Conservation (phyloP, 108 stramenopile genomes). For the Conticribra guillardii region DNA sequence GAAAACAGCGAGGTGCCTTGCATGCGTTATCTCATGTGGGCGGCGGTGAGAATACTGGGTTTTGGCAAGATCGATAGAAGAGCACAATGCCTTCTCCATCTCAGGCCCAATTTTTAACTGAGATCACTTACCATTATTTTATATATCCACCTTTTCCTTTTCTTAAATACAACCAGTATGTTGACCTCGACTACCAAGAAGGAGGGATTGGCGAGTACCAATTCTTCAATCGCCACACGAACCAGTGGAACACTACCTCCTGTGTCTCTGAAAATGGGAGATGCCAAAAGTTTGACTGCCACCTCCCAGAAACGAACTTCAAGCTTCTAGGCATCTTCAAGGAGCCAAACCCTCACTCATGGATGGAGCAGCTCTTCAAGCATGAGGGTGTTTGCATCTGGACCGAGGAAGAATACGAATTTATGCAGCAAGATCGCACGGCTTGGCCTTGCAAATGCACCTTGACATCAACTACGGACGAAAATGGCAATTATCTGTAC, state of each 20-base stretch:
- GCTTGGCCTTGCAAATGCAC: conserved; percentile 51
- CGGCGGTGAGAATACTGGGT: no score
- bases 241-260: conserved; percentile 53
- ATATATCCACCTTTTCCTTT: no score
- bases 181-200: conserved; percentile 62
- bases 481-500: conserved; percentile 46
- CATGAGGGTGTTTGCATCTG: conserved; percentile 67
- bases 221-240: conserved; percentile 44
- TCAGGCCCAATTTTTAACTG: no score
- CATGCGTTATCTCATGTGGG: conserved; percentile 69
- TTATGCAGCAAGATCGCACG: conserved; percentile 47
- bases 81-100: no score
- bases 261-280: no score
- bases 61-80: no score
- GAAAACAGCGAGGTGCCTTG: conserved; percentile 28
- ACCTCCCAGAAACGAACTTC: conserved; percentile 51
- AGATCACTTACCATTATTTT: no score
- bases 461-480: conserved; percentile 11
- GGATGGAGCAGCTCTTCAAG: conserved; percentile 71
- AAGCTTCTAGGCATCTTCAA: conserved; percentile 63
- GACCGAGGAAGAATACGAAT: conserved; percentile 59
- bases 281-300: conserved; percentile 74
- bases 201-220: conserved; percentile 74
- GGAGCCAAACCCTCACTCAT: conserved; percentile 51
- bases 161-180: no score